These are phyloP conservation scores for Boletellus dicymbophilus DNA, from an alignment of 1,284 basidiomycete genomes.

Conservation along the genomic window DNA sequence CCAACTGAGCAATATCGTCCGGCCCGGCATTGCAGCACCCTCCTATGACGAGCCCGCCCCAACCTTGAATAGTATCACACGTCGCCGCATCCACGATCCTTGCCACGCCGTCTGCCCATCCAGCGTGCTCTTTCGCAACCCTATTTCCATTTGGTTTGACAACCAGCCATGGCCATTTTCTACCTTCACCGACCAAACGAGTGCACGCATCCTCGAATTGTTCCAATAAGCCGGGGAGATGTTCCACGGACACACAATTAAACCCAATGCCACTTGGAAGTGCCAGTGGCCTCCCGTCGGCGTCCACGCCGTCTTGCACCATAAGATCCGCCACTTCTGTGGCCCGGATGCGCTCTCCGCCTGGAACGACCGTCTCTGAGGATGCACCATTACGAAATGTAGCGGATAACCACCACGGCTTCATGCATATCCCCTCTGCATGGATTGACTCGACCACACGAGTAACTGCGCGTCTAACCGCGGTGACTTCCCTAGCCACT, in stretches of 20 bases:
- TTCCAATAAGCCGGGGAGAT: slow-evolving; percentile 38
- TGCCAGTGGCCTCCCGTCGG: slow-evolving; percentile 17
- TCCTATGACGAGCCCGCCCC: slow-evolving; percentile 63
- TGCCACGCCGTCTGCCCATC: slow-evolving; percentile 49
- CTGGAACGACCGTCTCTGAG: slow-evolving; percentile 41
- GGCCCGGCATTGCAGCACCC: slow-evolving; percentile 74
- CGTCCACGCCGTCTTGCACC: slow-evolving; percentile 22
- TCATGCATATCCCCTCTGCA: slow-evolving; percentile 41
- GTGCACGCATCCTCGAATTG: slow-evolving; percentile 32
- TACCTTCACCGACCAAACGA: slow-evolving; percentile 2
- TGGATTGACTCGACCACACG: slow-evolving; percentile 6
- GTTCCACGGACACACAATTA: slow-evolving; percentile 63
- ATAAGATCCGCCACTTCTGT: slow-evolving; percentile 41
- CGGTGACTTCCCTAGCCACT: slow-evolving; percentile 62
- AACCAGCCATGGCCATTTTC: slow-evolving; percentile 52
- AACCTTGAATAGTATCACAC: slow-evolving; percentile 37
- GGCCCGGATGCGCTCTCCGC: slow-evolving; percentile 30
- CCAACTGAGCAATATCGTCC: slow-evolving; percentile 48
- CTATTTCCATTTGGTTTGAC: slow-evolving; percentile 80
- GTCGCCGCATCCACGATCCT: slow-evolving; percentile 28
- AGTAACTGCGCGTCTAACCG: slow-evolving; percentile 57
- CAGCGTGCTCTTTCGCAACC: too few species aligned
- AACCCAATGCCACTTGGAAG: slow-evolving; percentile 60
- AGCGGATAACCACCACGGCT: slow-evolving; percentile 79
- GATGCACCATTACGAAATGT: slow-evolving; percentile 61